These are phyloP conservation scores for Magnaporthiopsis rhizophila DNA, from an alignment of 2,329 filamentous ascomycete genomes.

Conservation along the genomic window DNA sequence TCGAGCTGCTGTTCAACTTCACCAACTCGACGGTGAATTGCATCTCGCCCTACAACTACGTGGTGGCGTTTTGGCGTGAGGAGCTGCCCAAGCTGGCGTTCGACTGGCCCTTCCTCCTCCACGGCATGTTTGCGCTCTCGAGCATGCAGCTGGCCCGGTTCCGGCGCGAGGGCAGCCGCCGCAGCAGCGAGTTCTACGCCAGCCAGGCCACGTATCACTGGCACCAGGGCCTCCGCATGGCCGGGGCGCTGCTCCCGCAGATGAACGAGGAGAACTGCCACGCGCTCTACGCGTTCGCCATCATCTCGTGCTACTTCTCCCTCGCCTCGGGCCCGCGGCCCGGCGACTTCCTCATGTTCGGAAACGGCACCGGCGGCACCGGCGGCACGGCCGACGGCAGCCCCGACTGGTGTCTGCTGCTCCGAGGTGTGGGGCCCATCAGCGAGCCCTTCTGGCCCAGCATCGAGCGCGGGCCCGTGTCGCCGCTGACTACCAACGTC, in stretches of 20 bases:
- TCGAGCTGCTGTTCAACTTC: constrained; percentile 7
- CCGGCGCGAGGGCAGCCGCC: constrained; percentile 1
- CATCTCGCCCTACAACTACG: neutral
- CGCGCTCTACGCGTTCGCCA: constrained; percentile 6
- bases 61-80: constrained; percentile 3
- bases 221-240: constrained; percentile 6
- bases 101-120: constrained; percentile 4
- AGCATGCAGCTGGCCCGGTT: constrained; percentile 5
- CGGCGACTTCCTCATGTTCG: neutral
- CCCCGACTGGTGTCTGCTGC: constrained; percentile 1
- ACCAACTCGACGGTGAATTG: constrained; percentile 7
- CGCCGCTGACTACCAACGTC: constrained; percentile 1
- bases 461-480: constrained; percentile 2
- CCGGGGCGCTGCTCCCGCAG: constrained; percentile 1
- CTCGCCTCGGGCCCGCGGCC: constrained; percentile 4
- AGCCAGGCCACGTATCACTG: constrained; percentile 3
- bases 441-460: neutral
- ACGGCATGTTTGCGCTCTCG: constrained; percentile 6
- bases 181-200: constrained; percentile 1
- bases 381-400: neutral
- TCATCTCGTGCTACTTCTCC: constrained; percentile 2
- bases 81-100: constrained; percentile 3
- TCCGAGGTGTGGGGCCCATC: constrained; percentile 1
- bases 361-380: neutral
- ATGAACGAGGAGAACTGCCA: constrained; percentile 5